phyloP scores from a whole-genome alignment of 495 filamentous ascomycete species.

The Neurospora tetraspora region DNA sequence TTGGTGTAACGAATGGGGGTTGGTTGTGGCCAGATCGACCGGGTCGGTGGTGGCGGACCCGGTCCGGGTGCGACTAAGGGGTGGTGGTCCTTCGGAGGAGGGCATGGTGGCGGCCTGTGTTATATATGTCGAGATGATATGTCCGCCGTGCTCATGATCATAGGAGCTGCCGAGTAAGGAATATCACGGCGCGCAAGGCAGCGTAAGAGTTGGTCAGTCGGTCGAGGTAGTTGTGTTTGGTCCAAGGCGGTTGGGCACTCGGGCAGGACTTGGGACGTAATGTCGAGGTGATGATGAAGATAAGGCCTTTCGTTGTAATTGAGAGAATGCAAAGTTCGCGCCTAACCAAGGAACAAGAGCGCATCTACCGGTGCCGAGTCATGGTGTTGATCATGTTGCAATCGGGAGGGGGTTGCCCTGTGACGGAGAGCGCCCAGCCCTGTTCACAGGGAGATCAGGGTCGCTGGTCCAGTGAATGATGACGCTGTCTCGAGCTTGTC shows the following conservation, averaged over 20 bases:
- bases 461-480: not conserved
- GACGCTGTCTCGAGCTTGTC: not conserved
- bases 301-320: too few relatives aligned
- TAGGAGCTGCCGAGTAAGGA: not conserved
- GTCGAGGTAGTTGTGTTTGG: not conserved
- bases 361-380: not conserved
- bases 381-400: not conserved
- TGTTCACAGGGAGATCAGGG: not conserved
- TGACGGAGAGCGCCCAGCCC: not conserved
- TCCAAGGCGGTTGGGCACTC: not conserved
- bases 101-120: conserved; percentile 12
- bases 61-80: not conserved
- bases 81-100: conserved; percentile 15
- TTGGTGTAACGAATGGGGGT: conserved; percentile 35
- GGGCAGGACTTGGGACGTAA: not conserved
- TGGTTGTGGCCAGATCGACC: conserved; percentile 26
- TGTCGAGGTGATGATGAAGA: not conserved
- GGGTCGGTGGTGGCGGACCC: conserved; percentile 24
- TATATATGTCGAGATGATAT: not conserved
- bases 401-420: not conserved
- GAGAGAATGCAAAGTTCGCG: too few relatives aligned
- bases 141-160: not conserved
- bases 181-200: not conserved
- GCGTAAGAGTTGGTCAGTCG: not conserved
- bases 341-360: too few relatives aligned